Base-by-base conservation (phyloP, 805 yeast species). In the Yarrowia keelungensis region DNA sequence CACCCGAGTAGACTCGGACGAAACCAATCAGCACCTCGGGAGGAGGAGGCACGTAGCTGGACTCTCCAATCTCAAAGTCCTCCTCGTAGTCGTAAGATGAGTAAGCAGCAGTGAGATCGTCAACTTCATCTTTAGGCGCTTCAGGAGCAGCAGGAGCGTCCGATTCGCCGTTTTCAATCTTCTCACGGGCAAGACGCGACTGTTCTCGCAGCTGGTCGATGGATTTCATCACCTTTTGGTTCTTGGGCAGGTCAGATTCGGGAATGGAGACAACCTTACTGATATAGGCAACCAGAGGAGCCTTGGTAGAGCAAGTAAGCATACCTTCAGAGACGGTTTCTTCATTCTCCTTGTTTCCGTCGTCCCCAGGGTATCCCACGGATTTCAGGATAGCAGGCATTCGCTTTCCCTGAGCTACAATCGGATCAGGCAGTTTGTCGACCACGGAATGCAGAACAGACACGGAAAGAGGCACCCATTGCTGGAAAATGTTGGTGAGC, bases 381-480 rank as follows among this genome's bases (percentile, higher is more conserved):
- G 86, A 82, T 15, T 85, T 85, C 54, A 95, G 77, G 42, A 93
- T 83, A 14, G 85, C 84, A 11, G 88, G 89, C 71, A 91, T 85
- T 72, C 98, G 85, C 42, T 83, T 85, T 26, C 78, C 79, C 77
- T 95, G 99, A 0, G 98, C 90, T 1, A 76, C 81, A 5, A 83
- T 74, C 1, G 99, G 99, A 8, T 96, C 89, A 0, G 98, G 97
- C 59, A 95, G 77, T 70, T 86, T 86, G 70, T 92, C 95, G 41
- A 93, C 88, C 5, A 94, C 97, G 1, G 97, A 87, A 10, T 95
- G 83, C 38, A 95, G 79, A 9, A 94, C 85, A 0, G 98, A 91
- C 46, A 90, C 88, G 32, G 98, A 89, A 5, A 95, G 86, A 0
- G 99, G 98, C 26, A 95, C 80, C 98, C 99, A 95, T 75, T 94